Percentiles rank a stretch among this genome's conserved stretches.
These are phyloP conservation scores for Cucumis cinereus DNA, from an alignment of 306 rosid genomes.

Conservation along the genomic window DNA sequence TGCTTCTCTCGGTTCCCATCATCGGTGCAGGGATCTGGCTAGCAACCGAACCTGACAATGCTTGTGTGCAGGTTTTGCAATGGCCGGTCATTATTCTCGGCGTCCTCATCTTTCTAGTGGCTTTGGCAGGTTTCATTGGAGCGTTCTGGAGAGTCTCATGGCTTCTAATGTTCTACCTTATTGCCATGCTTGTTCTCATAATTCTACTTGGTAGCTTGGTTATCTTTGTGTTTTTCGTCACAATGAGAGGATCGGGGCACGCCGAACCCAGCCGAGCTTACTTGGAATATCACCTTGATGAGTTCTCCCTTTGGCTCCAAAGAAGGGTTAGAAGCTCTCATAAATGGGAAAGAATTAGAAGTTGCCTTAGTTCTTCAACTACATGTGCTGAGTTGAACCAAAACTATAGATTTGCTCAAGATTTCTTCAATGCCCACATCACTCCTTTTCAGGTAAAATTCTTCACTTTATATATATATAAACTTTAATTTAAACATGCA, in stretches of 20 bases:
- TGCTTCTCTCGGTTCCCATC: slow-evolving; percentile 73
- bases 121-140: slow-evolving; percentile 66
- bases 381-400: slow-evolving; percentile 79
- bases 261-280: slow-evolving; percentile 61
- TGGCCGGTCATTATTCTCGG: slow-evolving; percentile 83
- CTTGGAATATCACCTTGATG: slow-evolving; percentile 72
- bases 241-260: slow-evolving; percentile 63
- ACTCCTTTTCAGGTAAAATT: slow-evolving; percentile 62
- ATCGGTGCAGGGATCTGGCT: slow-evolving; percentile 93
- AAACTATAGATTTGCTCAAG: slow-evolving; percentile 59
- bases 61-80: slow-evolving; percentile 62
- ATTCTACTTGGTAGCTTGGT: slow-evolving; percentile 47
- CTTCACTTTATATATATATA: not conserved
- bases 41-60: slow-evolving; percentile 45
- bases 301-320: slow-evolving; percentile 62
- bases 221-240: slow-evolving; percentile 63
- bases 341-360: slow-evolving; percentile 69
- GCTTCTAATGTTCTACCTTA: slow-evolving; percentile 58
- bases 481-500: too few species aligned
- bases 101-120: slow-evolving; percentile 45
- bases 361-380: slow-evolving; percentile 44
- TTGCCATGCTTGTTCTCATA: slow-evolving; percentile 63
- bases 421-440: slow-evolving; percentile 63
- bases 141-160: slow-evolving; percentile 63
- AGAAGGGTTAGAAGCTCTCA: slow-evolving; percentile 57